phyloP scores from a whole-genome alignment of 164 flowering plant genomes.

The Tetrastigma voinierianum region DNA sequence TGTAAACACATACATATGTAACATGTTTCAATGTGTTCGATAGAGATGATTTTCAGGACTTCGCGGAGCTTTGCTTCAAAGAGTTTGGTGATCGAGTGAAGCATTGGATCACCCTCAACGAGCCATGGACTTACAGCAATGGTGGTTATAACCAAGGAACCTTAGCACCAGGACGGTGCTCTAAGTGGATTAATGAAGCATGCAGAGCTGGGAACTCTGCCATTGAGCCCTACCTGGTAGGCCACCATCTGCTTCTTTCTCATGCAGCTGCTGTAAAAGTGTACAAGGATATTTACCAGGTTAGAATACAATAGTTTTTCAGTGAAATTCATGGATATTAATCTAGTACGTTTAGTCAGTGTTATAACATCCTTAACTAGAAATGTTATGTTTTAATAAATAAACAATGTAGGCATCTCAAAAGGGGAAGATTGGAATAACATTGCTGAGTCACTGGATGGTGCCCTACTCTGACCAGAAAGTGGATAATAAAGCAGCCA shows the following conservation, averaged over 20 bases:
- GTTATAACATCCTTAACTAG: no score
- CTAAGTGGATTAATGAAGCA: constrained; percentile 5
- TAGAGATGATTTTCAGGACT: no score
- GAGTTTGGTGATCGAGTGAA: no score
- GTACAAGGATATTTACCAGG: constrained; percentile 22
- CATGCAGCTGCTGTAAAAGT: constrained; percentile 24
- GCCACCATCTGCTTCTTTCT: constrained; percentile 23
- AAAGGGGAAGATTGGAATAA: constrained; percentile 2
- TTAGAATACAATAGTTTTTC: not conserved
- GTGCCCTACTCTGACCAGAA: not conserved
- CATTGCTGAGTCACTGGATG: not conserved
- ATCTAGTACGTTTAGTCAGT: not conserved
- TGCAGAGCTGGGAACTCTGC: constrained; percentile 25
- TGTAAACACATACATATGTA: no score
- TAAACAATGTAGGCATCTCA: not conserved
- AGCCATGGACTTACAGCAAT: not conserved
- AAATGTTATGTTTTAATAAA: not conserved
- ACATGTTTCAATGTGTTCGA: no score
- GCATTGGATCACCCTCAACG: no score
- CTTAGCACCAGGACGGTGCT: constrained; percentile 28
- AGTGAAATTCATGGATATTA: not conserved
- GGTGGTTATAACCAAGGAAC: constrained; percentile 13
- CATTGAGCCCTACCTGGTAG: constrained; percentile 25
- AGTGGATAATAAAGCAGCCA: not conserved
- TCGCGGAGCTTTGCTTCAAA: no score